Conservation (phyloP, 306 rosid species). For the Cucumis cinereus region DNA sequence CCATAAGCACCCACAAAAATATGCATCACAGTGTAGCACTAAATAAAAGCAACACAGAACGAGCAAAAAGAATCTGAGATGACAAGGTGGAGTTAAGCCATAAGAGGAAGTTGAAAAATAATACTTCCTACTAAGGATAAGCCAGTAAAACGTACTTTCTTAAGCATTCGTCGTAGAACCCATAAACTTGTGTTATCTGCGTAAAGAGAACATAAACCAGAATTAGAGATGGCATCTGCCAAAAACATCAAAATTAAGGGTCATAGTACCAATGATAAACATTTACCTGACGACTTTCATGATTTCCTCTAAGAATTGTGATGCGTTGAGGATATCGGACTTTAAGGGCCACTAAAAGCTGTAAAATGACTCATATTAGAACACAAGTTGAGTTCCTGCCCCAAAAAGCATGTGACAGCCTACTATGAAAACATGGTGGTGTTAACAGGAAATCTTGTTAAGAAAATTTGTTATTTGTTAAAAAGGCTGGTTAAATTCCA, state of each 20-base stretch:
- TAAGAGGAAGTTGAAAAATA: not conserved
- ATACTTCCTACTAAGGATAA: not conserved
- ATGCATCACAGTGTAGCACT: not conserved
- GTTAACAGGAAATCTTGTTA: too few relatives aligned
- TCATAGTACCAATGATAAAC: not conserved
- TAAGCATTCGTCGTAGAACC: slow-evolving; percentile 89
- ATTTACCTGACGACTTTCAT: slow-evolving; percentile 95
- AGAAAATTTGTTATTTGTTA: too few relatives aligned
- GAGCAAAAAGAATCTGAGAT: not conserved
- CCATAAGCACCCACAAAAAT: not conserved
- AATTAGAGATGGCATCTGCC: slow-evolving; percentile 11
- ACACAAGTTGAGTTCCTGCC: not conserved
- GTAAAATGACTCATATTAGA: slow-evolving; percentile 19
- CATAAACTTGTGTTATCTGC: slow-evolving; percentile 99
- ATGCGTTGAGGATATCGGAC: slow-evolving; percentile 86
- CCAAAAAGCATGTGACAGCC: not conserved
- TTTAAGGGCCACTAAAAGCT: slow-evolving; percentile 93
- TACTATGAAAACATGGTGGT: not conserved
- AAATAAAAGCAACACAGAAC: not conserved
- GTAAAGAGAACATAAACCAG: slow-evolving; percentile 10
- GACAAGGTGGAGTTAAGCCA: not conserved
- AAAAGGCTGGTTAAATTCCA: too few relatives aligned
- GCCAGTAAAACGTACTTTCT: slow-evolving; percentile 57
- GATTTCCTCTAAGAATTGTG: slow-evolving; percentile 94
- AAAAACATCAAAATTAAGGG: not conserved